These are phyloP conservation scores for Nitzschia inconspicua DNA, from an alignment of 108 stramenopile species.

Conservation along the genomic window DNA sequence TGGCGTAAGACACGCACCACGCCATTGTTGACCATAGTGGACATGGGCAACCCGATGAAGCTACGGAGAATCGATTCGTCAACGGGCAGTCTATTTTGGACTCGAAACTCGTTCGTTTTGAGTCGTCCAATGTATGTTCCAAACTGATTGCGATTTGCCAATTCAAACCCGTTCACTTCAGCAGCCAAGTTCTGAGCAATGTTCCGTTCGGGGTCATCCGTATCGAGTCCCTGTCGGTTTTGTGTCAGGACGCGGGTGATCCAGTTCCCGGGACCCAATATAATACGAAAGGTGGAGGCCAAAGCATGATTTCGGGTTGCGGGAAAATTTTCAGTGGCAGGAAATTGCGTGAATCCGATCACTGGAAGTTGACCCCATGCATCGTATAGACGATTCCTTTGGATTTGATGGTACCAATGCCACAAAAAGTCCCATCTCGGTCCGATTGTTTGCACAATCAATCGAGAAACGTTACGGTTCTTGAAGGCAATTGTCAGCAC, in stretches of 20 bases:
- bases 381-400: slow-evolving; percentile 27
- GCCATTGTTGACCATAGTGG: slow-evolving; percentile 43
- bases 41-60: slow-evolving; percentile 22
- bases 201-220: slow-evolving; percentile 14
- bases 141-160: slow-evolving; percentile 35
- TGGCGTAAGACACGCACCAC: slow-evolving; percentile 29
- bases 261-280: slow-evolving; percentile 17
- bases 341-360: slow-evolving; percentile 25
- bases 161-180: slow-evolving; percentile 24
- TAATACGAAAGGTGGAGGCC: slow-evolving; percentile 2
- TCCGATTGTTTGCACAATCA: slow-evolving; percentile 15
- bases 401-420: slow-evolving; percentile 19
- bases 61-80: slow-evolving; percentile 37
- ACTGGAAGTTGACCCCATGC: slow-evolving; percentile 10
- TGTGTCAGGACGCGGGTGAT: slow-evolving; percentile 15
- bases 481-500: slow-evolving; percentile 27
- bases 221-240: slow-evolving; percentile 12
- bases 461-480: slow-evolving; percentile 30
- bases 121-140: slow-evolving; percentile 33
- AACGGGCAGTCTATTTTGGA: slow-evolving; percentile 27
- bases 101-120: slow-evolving; percentile 27
- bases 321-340: slow-evolving; percentile 33
- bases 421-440: slow-evolving; percentile 23
- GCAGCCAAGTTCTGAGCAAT: slow-evolving; percentile 30
- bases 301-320: slow-evolving; percentile 16